Base-by-base conservation (phyloP, 768 basidiomycete species). In the Pleurotus giganteus region DNA sequence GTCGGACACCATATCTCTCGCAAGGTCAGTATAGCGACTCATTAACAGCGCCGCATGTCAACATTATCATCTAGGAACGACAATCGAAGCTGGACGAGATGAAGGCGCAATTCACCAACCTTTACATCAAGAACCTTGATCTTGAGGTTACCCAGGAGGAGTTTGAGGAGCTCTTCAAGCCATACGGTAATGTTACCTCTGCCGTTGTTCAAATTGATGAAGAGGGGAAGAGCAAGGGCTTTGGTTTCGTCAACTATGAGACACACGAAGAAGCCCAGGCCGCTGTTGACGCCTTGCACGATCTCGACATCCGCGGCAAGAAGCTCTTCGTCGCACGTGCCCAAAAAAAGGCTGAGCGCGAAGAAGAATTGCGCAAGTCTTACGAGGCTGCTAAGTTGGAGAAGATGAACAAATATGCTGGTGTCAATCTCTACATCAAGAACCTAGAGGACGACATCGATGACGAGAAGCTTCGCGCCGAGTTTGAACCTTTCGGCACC, bases 361-460 rank as follows among this genome's bases (percentile, higher is more conserved):
- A 99, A 74, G 94, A 98, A 64, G 96, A 98, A 74, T 74, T 99
- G 47, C 89, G 93, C 69, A 83, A 82, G 70, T 89, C 88, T 2
- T 97, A 98, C 71, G 96, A 99, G 75, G 86, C 88, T 66, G 91
- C 94, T 47, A 94, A 94, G 77, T 83, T 94, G 84, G 97, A 99
- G 83, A 94, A 95, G 73, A 73, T 95, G 65, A 90, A 87, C 86
- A 99, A 99, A 75, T 97, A 93, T 66, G 94, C 97, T 63, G 97
- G 97, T 55, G 95, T 98, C 71, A 99, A 99, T 78, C 81, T 99
- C 55, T 99, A 98, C 79, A 88, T 98, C 85, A 99, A 98, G 84
- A 99, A 99, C 77, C 75, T 99, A 71, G 96, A 98, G 73, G 96
- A 98, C 70, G 95, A 97, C 63, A 81, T 97, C 54, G 94, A 98